Conservation (phyloP, 1,284 basidiomycete species). For the Sporisorium sorghi region DNA sequence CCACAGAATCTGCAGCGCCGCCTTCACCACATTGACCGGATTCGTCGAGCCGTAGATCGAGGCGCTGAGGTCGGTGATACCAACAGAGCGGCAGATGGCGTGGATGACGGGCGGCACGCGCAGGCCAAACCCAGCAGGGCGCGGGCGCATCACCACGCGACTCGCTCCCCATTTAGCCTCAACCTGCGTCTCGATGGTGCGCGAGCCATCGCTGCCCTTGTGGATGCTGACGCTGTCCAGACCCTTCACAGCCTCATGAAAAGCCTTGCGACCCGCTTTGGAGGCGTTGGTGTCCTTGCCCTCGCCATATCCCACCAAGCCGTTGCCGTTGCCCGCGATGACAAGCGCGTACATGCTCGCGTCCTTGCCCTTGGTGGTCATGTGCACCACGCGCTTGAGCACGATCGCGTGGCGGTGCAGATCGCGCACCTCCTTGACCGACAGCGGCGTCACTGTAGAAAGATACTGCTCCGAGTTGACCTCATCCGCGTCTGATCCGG, state of each 20-base stretch:
- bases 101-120: constrained; percentile 90
- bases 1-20: constrained; percentile 69
- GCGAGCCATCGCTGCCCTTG: constrained; percentile 66
- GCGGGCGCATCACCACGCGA: constrained; percentile 82
- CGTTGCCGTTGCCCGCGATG: constrained; percentile 84
- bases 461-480: constrained; percentile 61
- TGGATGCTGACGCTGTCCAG: constrained; percentile 82
- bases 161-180: constrained; percentile 87
- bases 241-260: constrained; percentile 80
- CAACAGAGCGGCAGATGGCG: constrained; percentile 85
- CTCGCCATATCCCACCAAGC: constrained; percentile 89
- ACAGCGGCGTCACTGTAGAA: constrained; percentile 63
- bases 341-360: constrained; percentile 77
- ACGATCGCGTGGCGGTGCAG: constrained; percentile 65
- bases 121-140: constrained; percentile 89
- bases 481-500: constrained; percentile 54
- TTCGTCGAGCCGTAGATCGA: constrained; percentile 94
- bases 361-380: constrained; percentile 87
- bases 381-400: constrained; percentile 76
- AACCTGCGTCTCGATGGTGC: constrained; percentile 88
- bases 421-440: constrained; percentile 56
- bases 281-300: constrained; percentile 79
- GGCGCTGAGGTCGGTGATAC: constrained; percentile 91
- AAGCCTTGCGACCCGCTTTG: constrained; percentile 77
- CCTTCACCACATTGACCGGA: constrained; percentile 75